Conservation (phyloP, 225 moss, liverwort and hornwort species). For the Marchantia polymorpha region DNA sequence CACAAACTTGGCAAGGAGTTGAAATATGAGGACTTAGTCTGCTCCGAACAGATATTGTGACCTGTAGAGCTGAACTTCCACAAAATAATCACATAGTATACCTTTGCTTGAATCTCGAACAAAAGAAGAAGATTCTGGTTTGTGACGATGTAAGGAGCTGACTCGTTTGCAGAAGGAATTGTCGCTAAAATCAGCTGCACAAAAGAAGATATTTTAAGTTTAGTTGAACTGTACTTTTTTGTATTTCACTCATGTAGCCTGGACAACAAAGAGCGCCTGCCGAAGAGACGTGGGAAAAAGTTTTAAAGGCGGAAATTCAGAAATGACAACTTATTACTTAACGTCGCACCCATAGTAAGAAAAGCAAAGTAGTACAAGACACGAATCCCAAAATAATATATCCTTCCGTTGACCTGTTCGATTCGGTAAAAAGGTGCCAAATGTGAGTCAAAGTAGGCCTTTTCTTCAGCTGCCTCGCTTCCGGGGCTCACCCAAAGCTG, state of each 20-base stretch:
- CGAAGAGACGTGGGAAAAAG: too few relatives aligned
- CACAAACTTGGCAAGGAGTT: too few relatives aligned
- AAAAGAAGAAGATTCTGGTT: slow-evolving; percentile 78
- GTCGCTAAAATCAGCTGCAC: slow-evolving; percentile 85
- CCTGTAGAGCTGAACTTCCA: not conserved
- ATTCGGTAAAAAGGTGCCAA: slow-evolving; percentile 96
- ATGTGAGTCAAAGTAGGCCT: slow-evolving; percentile 80
- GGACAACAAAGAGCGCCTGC: not conserved
- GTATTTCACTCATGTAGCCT: not conserved
- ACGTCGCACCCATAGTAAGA: not conserved
- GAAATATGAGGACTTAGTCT: too few relatives aligned
- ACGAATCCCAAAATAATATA: not conserved
- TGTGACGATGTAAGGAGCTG: slow-evolving; percentile 75
- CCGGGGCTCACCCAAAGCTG: slow-evolving; percentile 98
- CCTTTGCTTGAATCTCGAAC: slow-evolving; percentile 90
- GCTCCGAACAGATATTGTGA: not conserved
- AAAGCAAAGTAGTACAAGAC: not conserved
- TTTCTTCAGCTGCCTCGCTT: slow-evolving; percentile 86
- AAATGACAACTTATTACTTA: not conserved
- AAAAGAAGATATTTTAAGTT: not conserved
- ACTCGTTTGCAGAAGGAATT: slow-evolving; percentile 45
- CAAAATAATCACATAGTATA: slow-evolving; percentile 2
- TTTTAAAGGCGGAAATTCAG: too few relatives aligned
- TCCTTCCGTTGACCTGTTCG: slow-evolving; percentile 61
- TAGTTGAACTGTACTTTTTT: too few relatives aligned